Conservation (phyloP, 495 filamentous ascomycete species). For the Neurospora sublineolata region DNA sequence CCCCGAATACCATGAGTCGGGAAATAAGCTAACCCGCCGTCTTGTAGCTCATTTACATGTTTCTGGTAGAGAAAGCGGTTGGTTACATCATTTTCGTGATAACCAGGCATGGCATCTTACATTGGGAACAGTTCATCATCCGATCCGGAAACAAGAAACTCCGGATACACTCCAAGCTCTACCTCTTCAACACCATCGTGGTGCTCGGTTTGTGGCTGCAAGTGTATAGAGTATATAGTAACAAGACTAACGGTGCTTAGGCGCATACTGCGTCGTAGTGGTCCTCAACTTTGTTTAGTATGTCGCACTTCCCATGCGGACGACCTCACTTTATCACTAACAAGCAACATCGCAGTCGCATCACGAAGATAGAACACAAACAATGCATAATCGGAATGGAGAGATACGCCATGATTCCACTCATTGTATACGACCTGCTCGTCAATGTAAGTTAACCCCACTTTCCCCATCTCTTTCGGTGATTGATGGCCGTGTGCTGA, state of each 20-base stretch:
- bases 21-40: conserved; percentile 1
- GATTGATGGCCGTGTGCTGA: neutral
- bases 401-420: conserved; percentile 35
- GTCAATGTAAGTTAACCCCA: conserved; percentile 30
- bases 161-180: conserved; percentile 37
- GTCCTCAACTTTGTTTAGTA: conserved; percentile 41
- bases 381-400: conserved; percentile 44
- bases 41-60: conserved; percentile 38
- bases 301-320: conserved; percentile 1
- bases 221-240: neutral
- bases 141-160: conserved; percentile 27
- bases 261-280: conserved; percentile 34
- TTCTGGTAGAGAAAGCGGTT: conserved; percentile 44
- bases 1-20: neutral
- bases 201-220: conserved; percentile 30
- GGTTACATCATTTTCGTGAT: neutral
- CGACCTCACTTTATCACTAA: neutral
- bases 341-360: conserved; percentile 23
- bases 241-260: conserved; percentile 16
- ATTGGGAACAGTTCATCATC: conserved; percentile 33
- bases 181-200: conserved; percentile 41
- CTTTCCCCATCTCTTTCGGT: neutral
- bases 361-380: conserved; percentile 33
- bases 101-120: neutral
- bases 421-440: conserved; percentile 38